A percentile compares a stretch with the other conserved stretches of the same genome.
phyloP scores from a whole-genome alignment of 495 filamentous ascomycete species.

The Penicillium coffeae region DNA sequence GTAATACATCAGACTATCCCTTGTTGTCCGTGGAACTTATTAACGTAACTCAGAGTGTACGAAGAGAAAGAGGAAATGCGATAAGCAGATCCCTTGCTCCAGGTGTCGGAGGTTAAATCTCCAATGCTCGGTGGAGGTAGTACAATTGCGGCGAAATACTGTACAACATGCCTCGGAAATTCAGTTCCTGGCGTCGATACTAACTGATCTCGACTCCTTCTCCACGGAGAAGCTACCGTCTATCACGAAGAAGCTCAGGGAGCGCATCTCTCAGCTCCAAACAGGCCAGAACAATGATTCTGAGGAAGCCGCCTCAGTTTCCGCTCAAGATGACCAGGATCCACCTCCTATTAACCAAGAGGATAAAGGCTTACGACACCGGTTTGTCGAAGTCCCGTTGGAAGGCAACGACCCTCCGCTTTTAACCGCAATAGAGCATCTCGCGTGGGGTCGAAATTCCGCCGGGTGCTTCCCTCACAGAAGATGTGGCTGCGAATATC shows the following conservation, averaged over 20 bases:
- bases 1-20: constrained; percentile 10
- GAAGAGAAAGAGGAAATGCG: constrained; percentile 31
- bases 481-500: constrained; percentile 26
- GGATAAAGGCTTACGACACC: constrained; percentile 2
- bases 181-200: constrained; percentile 23
- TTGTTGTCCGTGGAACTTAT: neutral
- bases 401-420: constrained; percentile 22
- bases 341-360: neutral
- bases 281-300: constrained; percentile 6
- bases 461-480: constrained; percentile 30
- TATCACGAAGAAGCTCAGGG: constrained; percentile 13
- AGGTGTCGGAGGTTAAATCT: constrained; percentile 27
- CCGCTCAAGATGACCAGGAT: constrained; percentile 4
- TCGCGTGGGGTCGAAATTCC: constrained; percentile 31
- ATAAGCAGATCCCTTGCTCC: constrained; percentile 29
- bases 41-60: constrained; percentile 25
- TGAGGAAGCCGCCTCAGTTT: neutral
- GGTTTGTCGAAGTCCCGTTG: constrained; percentile 9
- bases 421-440: constrained; percentile 31
- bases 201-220: constrained; percentile 18
- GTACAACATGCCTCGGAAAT: constrained; percentile 30
- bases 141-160: constrained; percentile 23
- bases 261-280: constrained; percentile 22
- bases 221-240: constrained; percentile 7
- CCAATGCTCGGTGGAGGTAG: constrained; percentile 28